Conservation (phyloP, 2,329 filamentous ascomycete species). For the Monilinia vaccinii-corymbosi region DNA sequence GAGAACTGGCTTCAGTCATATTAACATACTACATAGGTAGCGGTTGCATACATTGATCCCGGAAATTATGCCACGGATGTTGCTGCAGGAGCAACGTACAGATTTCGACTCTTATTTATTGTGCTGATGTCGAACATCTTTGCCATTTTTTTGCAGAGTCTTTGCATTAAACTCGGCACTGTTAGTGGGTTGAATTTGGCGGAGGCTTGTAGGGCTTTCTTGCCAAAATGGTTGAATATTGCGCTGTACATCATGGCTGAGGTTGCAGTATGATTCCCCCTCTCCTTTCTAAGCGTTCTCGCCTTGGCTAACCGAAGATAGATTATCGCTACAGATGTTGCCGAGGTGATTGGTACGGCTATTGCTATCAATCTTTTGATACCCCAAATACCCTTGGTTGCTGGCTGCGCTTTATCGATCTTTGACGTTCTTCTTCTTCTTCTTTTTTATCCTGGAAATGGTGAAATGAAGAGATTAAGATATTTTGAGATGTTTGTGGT, state of each 20-base stretch:
- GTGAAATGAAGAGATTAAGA: slow-evolving; percentile 48
- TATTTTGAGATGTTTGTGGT: slow-evolving; percentile 58
- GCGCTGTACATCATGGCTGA: slow-evolving; percentile 45
- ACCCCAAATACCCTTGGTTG: slow-evolving; percentile 54
- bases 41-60: slow-evolving; percentile 34
- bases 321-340: slow-evolving; percentile 51
- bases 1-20: background rate
- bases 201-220: slow-evolving; percentile 39
- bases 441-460: slow-evolving; percentile 52
- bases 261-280: slow-evolving; percentile 31
- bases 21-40: slow-evolving; percentile 19
- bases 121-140: slow-evolving; percentile 49
- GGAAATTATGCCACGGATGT: slow-evolving; percentile 51
- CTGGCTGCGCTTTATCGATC: slow-evolving; percentile 60
- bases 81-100: slow-evolving; percentile 44
- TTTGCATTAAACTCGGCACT: slow-evolving; percentile 46
- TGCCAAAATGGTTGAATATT: slow-evolving; percentile 45
- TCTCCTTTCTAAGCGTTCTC: background rate
- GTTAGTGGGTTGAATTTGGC: slow-evolving; percentile 46
- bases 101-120: slow-evolving; percentile 46
- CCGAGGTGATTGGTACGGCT: slow-evolving; percentile 56
- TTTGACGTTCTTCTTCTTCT: slow-evolving; percentile 59
- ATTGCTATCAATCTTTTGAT: slow-evolving; percentile 60
- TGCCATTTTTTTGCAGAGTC: slow-evolving; percentile 47
- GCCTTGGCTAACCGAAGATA: slow-evolving; percentile 14